Base-by-base conservation (phyloP, 441 rosid species). In the Viola pubescens region DNA sequence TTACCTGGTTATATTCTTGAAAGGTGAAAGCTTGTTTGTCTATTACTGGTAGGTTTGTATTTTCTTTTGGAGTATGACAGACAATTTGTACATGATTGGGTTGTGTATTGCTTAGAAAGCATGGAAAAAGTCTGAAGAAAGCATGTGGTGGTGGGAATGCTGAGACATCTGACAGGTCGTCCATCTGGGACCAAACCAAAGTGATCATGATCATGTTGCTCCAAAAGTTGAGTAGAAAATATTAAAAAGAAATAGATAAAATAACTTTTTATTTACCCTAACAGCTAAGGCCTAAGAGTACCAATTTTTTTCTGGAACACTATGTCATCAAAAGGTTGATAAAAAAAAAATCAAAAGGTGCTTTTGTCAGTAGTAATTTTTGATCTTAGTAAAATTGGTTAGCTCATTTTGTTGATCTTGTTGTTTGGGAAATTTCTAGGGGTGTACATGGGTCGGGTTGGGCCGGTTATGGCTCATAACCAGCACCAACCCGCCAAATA, bases 61-160 rank as follows among this genome's bases (percentile, higher is more conserved):
- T 39, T 16, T n/a, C n/a, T 26, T 26, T 26, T 26, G 34, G 34
- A 26, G 34, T 26, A 26, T 26, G 34, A 26, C 34, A 26, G 56
- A 44, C 41, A 52, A 65, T 56, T 46, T 48, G 56, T 59, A 13
- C 19, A 9, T 4, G 51, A n/a, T 61, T 59, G 42, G 34, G 6
- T 26, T 41, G 60, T 14, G 40, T 9, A 45, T 26, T 51, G 61
- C 49, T 38, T 19, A 16, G 57, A 56, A 60, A 58, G 70, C 62
- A 67, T 45, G 46, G 2, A 9, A 54, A 64, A 65, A 67, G 70
- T 42, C 34, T 58, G 52, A 0, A n/a, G 48, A 34, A 49, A 14
- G 61, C 61, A 37, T 54, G 58, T 49, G 69, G 55, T 8, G 57
- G 45, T 64, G 10, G 39, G 10, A n/a, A 52, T 2, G 5, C 37